phyloP scores from a whole-genome alignment of 805 yeast genomes.

The Ogataea methylovora region DNA sequence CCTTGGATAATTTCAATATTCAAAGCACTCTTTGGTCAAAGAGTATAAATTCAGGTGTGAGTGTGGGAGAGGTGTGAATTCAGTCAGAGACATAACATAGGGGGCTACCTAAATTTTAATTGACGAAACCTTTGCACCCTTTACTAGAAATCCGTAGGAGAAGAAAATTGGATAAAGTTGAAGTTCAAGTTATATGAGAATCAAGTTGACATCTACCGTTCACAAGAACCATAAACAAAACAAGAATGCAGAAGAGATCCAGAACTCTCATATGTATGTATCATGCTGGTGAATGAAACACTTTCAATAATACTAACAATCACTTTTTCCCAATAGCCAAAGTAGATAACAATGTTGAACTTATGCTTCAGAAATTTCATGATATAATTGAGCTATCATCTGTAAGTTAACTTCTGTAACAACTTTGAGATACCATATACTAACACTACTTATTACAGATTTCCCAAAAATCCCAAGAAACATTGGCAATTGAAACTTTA shows the following conservation, averaged over 20 bases:
- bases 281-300: background rate
- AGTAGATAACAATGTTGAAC: slow-evolving; percentile 44
- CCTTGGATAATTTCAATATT: too few species aligned
- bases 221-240: background rate
- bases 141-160: too few species aligned
- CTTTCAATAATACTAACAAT: background rate
- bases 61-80: too few species aligned
- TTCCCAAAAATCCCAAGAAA: slow-evolving; percentile 24
- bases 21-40: too few species aligned
- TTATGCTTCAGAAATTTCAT: slow-evolving; percentile 43
- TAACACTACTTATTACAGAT: slow-evolving; percentile 6
- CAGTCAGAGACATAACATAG: too few species aligned
- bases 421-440: background rate
- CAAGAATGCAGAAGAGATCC: slow-evolving; percentile 38
- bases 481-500: slow-evolving; percentile 43
- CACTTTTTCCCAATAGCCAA: slow-evolving; percentile 25
- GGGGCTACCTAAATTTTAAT: too few species aligned
- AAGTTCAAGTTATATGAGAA: too few species aligned
- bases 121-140: too few species aligned
- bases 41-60: too few species aligned
- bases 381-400: slow-evolving; percentile 42
- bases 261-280: slow-evolving; percentile 31
- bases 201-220: too few species aligned
- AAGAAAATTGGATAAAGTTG: too few species aligned
- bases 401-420: slow-evolving; percentile 10